These are phyloP conservation scores for Podospora pseudopauciseta DNA, from an alignment of 495 filamentous ascomycete genomes.

Conservation along the genomic window DNA sequence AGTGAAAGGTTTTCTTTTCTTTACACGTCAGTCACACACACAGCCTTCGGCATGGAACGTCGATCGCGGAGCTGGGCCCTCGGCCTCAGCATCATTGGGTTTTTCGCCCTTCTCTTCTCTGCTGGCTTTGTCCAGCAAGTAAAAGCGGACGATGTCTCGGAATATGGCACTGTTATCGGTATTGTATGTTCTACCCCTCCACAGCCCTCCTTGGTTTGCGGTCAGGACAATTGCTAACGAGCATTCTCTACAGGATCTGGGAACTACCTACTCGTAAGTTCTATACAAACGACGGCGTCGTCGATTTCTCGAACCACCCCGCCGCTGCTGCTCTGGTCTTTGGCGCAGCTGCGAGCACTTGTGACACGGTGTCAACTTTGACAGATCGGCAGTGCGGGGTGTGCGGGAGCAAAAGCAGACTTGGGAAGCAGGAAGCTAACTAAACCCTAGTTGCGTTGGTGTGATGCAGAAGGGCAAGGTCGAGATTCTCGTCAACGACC, in stretches of 20 bases:
- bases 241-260: conserved; percentile 62
- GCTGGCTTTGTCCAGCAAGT: conserved; percentile 70
- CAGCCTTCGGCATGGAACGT: conserved; percentile 45
- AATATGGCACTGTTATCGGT: conserved; percentile 90
- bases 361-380: conserved; percentile 18
- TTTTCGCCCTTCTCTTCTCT: conserved; percentile 74
- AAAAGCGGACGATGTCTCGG: conserved; percentile 70
- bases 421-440: conserved; percentile 23
- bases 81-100: conserved; percentile 45
- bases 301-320: conserved; percentile 2
- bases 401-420: background rate
- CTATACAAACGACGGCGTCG: background rate
- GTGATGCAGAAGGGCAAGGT: conserved; percentile 99
- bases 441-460: conserved; percentile 64
- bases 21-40: conserved; percentile 15
- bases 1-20: conserved; percentile 19
- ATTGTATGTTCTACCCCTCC: conserved; percentile 52
- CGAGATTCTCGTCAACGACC: conserved; percentile 94
- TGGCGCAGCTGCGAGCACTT: background rate
- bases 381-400: conserved; percentile 2
- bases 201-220: background rate
- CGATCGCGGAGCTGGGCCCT: conserved; percentile 50
- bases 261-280: conserved; percentile 89
- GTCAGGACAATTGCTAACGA: conserved; percentile 16
- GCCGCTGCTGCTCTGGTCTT: background rate